phyloP scores from a whole-genome alignment of 2,329 filamentous ascomycete species.

The Sporothrix pseudoabietina region DNA sequence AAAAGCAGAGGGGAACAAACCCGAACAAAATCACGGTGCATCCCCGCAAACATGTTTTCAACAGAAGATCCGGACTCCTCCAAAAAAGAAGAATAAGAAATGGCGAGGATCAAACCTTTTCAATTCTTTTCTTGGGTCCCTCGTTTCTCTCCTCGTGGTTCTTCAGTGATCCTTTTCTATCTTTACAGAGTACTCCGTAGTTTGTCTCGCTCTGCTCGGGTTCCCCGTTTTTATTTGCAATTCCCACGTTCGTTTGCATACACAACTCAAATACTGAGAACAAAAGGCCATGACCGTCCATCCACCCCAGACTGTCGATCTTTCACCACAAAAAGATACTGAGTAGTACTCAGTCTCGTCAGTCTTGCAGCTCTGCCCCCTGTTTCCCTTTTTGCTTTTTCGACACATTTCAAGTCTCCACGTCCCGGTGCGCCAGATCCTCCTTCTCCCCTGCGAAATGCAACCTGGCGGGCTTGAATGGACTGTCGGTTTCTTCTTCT shows the following conservation, averaged over 20 bases:
- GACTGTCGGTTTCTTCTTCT: background rate
- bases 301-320: slow-evolving; percentile 1
- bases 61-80: background rate
- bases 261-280: background rate
- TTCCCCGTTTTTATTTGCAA: background rate
- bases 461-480: background rate
- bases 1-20: background rate
- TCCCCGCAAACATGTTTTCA: background rate
- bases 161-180: background rate
- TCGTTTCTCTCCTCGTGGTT: background rate
- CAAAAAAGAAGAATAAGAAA: background rate
- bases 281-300: background rate
- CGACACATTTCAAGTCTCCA: background rate
- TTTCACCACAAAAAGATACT: background rate
- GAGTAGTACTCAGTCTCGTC: no score
- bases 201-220: background rate
- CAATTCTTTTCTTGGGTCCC: background rate
- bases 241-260: background rate
- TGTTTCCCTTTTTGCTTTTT: background rate
- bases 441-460: background rate
- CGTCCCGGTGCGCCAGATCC: background rate
- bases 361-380: background rate
- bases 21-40: background rate
- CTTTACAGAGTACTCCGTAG: no score
- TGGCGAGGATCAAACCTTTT: background rate